Evolutionary conservation across 2,329 filamentous ascomycete species (phyloP).

Genomic region (Zasmidium angulare): DNA sequence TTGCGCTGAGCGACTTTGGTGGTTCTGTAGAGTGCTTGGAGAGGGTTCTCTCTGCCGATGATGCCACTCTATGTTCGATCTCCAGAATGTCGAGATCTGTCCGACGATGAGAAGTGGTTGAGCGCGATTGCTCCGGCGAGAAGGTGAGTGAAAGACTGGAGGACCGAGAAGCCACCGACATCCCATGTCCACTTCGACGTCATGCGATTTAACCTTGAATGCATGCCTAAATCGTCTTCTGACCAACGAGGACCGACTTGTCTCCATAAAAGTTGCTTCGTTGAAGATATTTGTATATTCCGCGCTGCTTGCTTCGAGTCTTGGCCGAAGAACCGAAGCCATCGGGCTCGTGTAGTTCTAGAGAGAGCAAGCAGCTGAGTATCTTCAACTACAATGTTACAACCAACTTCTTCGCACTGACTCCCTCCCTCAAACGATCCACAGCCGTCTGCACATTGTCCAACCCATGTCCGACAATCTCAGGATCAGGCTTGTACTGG

Average conservation of each 20-base stretch:
- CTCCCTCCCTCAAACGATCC: conserved; percentile 19
- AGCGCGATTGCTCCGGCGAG: neutral
- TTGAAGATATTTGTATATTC: no score
- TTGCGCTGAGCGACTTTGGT: no score
- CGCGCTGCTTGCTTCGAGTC: no score
- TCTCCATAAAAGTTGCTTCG: no score
- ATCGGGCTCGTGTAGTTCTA: no score
- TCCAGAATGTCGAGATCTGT: neutral
- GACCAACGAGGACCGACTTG: neutral
- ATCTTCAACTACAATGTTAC: conserved; percentile 7
- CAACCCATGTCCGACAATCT: conserved; percentile 20
- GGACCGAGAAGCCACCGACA: neutral
- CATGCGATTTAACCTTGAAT: neutral
- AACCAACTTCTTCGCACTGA: conserved; percentile 25
- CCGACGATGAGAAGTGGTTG: neutral
- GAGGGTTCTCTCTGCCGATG: no score
- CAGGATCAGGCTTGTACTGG: conserved; percentile 15
- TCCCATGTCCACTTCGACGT: neutral
- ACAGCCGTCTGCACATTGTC: conserved; percentile 18
- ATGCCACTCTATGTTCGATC: neutral
- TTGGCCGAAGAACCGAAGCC: no score
- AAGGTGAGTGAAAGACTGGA: neutral
- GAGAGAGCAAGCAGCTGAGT: neutral
- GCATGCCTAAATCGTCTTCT: neutral
- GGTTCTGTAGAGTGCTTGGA: no score